Base-by-base conservation (phyloP, 192 early-diverging fungal species). In the Backusella tarrabulga region DNA sequence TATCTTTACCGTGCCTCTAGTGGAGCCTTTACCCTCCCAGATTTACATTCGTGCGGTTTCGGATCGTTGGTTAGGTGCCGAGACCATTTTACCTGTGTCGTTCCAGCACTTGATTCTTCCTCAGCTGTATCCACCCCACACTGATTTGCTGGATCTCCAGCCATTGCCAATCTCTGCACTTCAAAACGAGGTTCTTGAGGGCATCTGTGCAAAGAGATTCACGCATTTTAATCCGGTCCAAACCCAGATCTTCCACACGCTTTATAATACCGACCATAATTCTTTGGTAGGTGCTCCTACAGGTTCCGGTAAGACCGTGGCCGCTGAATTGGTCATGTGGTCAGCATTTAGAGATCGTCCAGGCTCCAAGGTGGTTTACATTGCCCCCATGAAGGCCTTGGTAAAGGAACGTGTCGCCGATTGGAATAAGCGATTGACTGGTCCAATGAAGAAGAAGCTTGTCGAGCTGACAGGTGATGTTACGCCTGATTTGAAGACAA, bases 171-270 rank as follows among this genome's bases (percentile, higher is more conserved):
- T 99, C 9, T 82, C 92, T 11, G 96, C 96, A 0, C 82, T 99
- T 38, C 83, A 93, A 42, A 87, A 99, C 75, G 87, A 92, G 8
- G 81, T 92, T 6, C 81, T 98, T 52, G 97, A 99, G 77, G 91
- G 85, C 36, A 96, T 97, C 71, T 99, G 96, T 74, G 63, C 83
- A 32, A 77, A 88, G 77, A 87, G 96, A 29, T 97, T 99, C 80
- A 82, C 93, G n/a, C 97, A 95, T 80, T 99, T 99, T 81, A 99
- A 99, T 76, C 97, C 98, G 0, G 92, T 99, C 35, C 98, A 99
- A 84, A 98, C 98, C 3, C 98, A 99, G 80, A 92, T 99, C 54
- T 99, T 99, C 89, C 96, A 99, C 75, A 97, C 97, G 0, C 87
- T 98, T 19, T 99, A 99, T 78, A 89, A 88, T 72, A 93, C 94